These are phyloP conservation scores for Fusarium graminum DNA, from an alignment of 2,329 filamentous ascomycete genomes.

Conservation along the genomic window DNA sequence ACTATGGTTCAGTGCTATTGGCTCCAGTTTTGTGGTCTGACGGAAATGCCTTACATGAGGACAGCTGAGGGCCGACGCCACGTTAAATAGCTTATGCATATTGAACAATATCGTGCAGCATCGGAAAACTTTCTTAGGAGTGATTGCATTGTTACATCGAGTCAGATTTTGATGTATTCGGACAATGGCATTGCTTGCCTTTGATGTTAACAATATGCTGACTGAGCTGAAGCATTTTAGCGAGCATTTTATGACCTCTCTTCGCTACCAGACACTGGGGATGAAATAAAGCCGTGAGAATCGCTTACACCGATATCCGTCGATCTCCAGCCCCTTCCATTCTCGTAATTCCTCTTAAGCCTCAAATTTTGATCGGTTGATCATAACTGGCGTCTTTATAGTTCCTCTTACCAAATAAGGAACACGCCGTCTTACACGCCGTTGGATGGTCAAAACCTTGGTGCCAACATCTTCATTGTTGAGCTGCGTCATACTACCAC, in stretches of 20 bases:
- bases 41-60: conserved; percentile 6
- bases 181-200: conserved; percentile 10
- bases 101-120: conserved; percentile 11
- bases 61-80: conserved; percentile 26
- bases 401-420: conserved; percentile 7
- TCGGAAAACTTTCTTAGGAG: conserved; percentile 6
- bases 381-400: conserved; percentile 18
- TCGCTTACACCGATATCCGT: neutral
- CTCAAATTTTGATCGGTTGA: conserved; percentile 8
- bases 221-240: conserved; percentile 2
- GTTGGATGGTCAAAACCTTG: conserved; percentile 23
- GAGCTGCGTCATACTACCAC: conserved; percentile 8
- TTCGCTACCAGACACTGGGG: too few species aligned
- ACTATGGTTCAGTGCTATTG: conserved; percentile 23
- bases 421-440: conserved; percentile 20
- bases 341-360: conserved; percentile 1
- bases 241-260: neutral
- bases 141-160: conserved; percentile 26
- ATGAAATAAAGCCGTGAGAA: neutral
- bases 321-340: neutral
- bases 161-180: conserved; percentile 22
- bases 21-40: conserved; percentile 5
- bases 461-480: conserved; percentile 11
- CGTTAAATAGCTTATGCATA: conserved; percentile 34
- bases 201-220: conserved; percentile 37